Evolutionary conservation across 2,329 filamentous ascomycete genomes (phyloP), one percentile per base, ranked within the genome.

Genomic region (Ploettnerulaceae sp.): DNA sequence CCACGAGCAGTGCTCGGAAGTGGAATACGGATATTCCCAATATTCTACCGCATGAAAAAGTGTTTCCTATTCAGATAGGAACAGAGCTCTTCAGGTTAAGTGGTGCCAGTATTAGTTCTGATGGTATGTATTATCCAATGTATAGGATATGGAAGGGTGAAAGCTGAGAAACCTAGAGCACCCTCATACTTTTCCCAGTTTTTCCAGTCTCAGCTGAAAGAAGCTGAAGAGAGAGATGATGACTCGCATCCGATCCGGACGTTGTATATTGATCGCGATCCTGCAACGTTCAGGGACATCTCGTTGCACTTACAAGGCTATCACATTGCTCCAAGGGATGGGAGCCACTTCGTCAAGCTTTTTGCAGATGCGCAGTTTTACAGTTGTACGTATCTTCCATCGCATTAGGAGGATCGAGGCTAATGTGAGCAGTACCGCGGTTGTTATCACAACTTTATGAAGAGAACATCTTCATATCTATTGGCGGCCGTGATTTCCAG

Each of bases 301-400:
- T 85, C 86, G 28, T 74, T 90, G 45, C 90, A 97, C 71, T 73
- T 97, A 17, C 90, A 95, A 70, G 88, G 91, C 35, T 97, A 97
- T 66, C 85, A 95, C 69, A 77, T 96, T 50, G 75, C 77, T 46
- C 90, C 91, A 2, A 78, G 79, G 52, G 85, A 95, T 68, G 86
- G 86, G 40, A 79, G 81, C 44, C 88, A 96, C 66, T 96, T 91
- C 66, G 90, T 96, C 58, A 89, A 86, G 48, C 72, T 97, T 22
- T 96, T 95, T 66, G 89, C 90, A 15, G 91, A 97, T 67, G 89
- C 91, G 1, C 91, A 96, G 62, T 96, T 96, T 68, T 97, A 96
- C 67, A 89, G 80, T 61, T 70, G 86, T 89, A 71, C 62, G 80
- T 66, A 1, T 14, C 15, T 17, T 25, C 20, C 7, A 4, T 2